A percentile compares a stretch with the other conserved stretches of the same genome.
phyloP scores from a whole-genome alignment of 177 flowering plant genomes.

The Telopea speciosissima region DNA sequence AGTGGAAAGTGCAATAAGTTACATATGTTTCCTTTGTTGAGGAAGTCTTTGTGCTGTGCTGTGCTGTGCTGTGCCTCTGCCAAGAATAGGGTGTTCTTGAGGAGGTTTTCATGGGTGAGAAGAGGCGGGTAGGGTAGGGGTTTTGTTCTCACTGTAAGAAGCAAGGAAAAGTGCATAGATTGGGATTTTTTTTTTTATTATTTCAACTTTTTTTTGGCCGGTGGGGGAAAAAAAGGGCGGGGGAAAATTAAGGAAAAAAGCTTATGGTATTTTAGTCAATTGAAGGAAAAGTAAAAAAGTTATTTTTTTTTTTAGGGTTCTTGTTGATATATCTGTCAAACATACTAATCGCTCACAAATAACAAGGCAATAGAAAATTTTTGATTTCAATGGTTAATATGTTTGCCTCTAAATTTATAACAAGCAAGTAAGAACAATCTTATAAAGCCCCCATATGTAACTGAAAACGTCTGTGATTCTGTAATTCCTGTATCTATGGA shows the following conservation, averaged over 20 bases:
- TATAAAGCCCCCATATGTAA: too few species aligned
- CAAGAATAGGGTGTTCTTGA: constrained; percentile 4
- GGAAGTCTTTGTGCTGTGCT: neutral
- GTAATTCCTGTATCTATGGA: too few species aligned
- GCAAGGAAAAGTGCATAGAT: constrained; percentile 16
- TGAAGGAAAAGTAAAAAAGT: constrained; percentile 19
- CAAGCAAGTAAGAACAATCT: too few species aligned
- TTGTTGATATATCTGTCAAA: constrained; percentile 10
- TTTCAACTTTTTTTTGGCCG: constrained; percentile 1
- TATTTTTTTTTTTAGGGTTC: constrained; percentile 6
- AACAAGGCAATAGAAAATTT: neutral
- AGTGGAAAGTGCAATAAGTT: constrained; percentile 29
- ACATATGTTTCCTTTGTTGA: constrained; percentile 18
- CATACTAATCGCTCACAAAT: neutral
- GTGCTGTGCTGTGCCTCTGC: constrained; percentile 16
- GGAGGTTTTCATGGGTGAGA: constrained; percentile 7
- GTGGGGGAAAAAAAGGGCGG: neutral
- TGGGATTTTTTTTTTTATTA: constrained; percentile 8
- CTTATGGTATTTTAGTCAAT: constrained; percentile 21
- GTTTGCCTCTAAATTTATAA: neutral
- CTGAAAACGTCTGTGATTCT: too few species aligned
- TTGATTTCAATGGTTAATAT: neutral
- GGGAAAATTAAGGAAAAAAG: constrained; percentile 24
- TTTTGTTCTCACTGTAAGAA: constrained; percentile 27
- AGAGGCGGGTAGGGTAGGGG: constrained; percentile 11